phyloP scores from a whole-genome alignment of 257 asterid species.

The Striga asiatica region DNA sequence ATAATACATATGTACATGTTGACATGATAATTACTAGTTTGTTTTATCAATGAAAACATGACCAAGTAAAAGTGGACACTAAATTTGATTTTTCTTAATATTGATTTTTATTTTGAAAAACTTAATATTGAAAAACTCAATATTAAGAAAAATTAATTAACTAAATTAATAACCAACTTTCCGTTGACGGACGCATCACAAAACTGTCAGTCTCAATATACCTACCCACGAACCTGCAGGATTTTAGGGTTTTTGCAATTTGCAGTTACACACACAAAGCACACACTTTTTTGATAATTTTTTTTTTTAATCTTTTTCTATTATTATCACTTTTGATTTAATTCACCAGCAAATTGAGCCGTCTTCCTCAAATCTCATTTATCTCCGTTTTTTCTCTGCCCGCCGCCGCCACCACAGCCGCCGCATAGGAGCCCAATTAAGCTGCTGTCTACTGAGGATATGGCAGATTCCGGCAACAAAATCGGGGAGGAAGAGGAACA shows the following conservation, averaged over 20 bases:
- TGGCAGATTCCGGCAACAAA: constrained; percentile 31
- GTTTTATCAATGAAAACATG: too few species aligned
- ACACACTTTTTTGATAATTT: not conserved
- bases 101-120: too few species aligned
- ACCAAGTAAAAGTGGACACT: too few species aligned
- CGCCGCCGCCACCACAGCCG: constrained; percentile 4
- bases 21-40: too few species aligned
- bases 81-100: too few species aligned
- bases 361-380: not conserved
- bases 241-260: constrained; percentile 16
- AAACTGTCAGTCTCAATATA: not conserved
- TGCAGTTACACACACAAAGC: not conserved
- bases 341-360: not conserved
- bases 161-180: too few species aligned
- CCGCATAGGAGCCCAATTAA: constrained; percentile 9
- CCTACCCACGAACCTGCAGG: not conserved
- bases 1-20: too few species aligned
- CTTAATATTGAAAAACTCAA: too few species aligned
- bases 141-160: too few species aligned
- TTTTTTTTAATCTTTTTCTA: not conserved
- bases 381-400: too few species aligned
- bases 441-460: constrained; percentile 2
- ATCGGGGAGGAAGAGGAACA: constrained; percentile 31
- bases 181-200: too few species aligned
- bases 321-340: not conserved